A percentile compares a stretch with the other conserved stretches of the same genome.
Evolutionary conservation across 371 early-diverging fungal species (phyloP).

Genomic region (Umbelopsis sp.): DNA sequence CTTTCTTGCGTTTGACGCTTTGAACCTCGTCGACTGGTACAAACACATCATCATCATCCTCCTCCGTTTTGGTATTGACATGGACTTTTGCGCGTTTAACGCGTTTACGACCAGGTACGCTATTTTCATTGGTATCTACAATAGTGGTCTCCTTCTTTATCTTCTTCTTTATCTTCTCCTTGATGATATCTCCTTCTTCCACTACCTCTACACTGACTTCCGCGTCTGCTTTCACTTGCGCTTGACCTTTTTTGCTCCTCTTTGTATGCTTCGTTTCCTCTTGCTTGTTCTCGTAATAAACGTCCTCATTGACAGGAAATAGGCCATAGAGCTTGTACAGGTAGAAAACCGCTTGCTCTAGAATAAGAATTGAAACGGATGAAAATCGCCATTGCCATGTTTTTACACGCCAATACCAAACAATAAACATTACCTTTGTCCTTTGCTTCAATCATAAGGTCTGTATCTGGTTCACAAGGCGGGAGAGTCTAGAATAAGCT

Average conservation of each 20-base stretch:
- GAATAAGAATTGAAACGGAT: background rate
- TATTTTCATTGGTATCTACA: background rate
- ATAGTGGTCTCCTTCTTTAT: background rate
- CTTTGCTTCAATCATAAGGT: slow-evolving; percentile 62
- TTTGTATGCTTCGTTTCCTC: slow-evolving; percentile 28
- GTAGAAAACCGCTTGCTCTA: slow-evolving; percentile 55
- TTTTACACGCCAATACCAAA: no score
- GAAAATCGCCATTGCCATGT: no score
- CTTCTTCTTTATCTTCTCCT: background rate
- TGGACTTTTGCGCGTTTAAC: background rate
- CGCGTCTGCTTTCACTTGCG: background rate
- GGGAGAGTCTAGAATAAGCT: slow-evolving; percentile 33
- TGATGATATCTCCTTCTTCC: background rate
- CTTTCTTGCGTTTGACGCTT: background rate
- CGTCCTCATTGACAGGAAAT: slow-evolving; percentile 39
- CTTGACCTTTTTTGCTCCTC: slow-evolving; percentile 24
- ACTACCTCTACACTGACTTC: background rate
- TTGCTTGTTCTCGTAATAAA: slow-evolving; percentile 27
- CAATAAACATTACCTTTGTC: slow-evolving; percentile 40
- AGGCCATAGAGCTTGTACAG: slow-evolving; percentile 45
- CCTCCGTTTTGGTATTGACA: background rate
- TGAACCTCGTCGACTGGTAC: background rate
- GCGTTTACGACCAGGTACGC: background rate
- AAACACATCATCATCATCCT: background rate
- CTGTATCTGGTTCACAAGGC: slow-evolving; percentile 52